Evolutionary conservation across 495 filamentous ascomycete species (phyloP), one percentile per base, ranked within the genome.

Genomic region (Penicillium tannophilum): DNA sequence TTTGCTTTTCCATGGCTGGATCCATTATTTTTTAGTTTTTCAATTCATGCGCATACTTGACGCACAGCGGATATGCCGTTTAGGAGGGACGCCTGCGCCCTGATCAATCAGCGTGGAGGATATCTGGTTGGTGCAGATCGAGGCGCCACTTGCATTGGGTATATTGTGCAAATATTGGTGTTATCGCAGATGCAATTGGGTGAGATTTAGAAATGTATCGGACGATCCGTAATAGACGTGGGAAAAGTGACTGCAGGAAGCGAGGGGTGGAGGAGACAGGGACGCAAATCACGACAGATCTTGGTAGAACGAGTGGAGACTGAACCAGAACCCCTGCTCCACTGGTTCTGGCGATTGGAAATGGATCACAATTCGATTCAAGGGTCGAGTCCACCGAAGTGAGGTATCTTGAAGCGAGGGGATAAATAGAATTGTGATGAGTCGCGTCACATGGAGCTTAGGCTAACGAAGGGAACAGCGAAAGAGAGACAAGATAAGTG

Each of bases 1-100:
- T 56, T n/a, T 75, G 66, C 51, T 49, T 56, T 23, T 76, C 67
- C 73, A 75, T 76, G 43, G 47, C 54, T 62, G 55, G 41, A 57
- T 62, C 49, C 55, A 68, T 68, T 31, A 19, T 23, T 19, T 36
- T 14, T 54, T 57, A 59, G 60, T 44, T 52, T 23, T 54, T 53
- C 62, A 62, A 31, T 47, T 26, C 52, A 60, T 67, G 61, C 59
- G 66, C 70, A 72, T 71, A 47, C 59, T 69, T 70, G 66, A 68
- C 63, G 67, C 67, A 66, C 63, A 42, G 66, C 55, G 59, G 61
- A 59, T 67, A 64, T 63, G 59, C 60, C 60, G 64, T 62, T 58
- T 59, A 59, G 52, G 61, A 59, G 60, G 61, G 54, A 58, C 53
- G 26, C 47, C 54, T 55, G 55, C 41, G 52, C 50, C 55, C 55